Evolutionary conservation across 495 filamentous ascomycete species (phyloP).

Genomic region (Xylaria sp.): DNA sequence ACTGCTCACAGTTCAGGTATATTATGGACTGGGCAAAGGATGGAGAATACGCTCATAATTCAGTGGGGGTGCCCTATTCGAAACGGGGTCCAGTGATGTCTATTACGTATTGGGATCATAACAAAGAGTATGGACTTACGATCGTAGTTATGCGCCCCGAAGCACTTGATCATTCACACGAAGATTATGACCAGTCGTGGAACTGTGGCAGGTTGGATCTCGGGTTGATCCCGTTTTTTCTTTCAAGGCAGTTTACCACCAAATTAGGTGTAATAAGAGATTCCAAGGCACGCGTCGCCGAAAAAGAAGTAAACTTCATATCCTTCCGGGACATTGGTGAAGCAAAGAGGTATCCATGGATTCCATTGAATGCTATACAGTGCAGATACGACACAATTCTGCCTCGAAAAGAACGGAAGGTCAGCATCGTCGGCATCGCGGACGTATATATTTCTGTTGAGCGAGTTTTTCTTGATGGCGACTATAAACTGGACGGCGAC

Average conservation of each 20-base stretch:
- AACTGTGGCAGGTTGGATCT: not conserved
- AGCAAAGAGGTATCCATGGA: not conserved
- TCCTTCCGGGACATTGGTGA: not conserved
- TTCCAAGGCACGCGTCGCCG: too few relatives aligned
- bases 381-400: not conserved
- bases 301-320: not conserved
- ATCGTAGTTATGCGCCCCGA: not conserved
- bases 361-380: not conserved
- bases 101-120: not conserved
- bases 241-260: too few relatives aligned
- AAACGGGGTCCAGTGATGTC: not conserved
- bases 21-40: too few relatives aligned
- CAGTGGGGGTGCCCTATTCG: not conserved
- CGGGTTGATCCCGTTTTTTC: not conserved
- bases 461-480: not conserved
- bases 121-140: not conserved
- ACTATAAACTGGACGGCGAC: not conserved
- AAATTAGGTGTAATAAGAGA: not conserved
- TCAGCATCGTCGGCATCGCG: not conserved
- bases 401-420: not conserved
- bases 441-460: conserved; percentile 5
- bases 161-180: not conserved
- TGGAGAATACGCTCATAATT: not conserved
- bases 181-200: not conserved
- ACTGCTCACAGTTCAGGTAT: not conserved